These are phyloP conservation scores for Aeminium ludgeri DNA, from an alignment of 495 filamentous ascomycete genomes.

Conservation along the genomic window DNA sequence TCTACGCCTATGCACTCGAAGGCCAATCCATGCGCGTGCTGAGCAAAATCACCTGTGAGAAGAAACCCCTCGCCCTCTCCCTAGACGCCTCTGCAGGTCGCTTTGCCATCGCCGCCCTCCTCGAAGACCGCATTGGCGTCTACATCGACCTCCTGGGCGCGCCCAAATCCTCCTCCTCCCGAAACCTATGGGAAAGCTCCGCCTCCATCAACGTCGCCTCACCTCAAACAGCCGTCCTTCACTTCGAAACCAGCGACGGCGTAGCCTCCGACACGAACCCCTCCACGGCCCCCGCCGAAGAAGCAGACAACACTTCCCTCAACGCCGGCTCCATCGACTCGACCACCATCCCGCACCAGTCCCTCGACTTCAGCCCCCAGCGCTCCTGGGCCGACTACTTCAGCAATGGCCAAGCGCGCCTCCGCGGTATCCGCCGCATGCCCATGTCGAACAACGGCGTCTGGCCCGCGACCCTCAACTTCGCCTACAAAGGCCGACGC, in stretches of 20 bases:
- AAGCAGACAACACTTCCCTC: not conserved
- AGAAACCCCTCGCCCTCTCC: slow-evolving; percentile 40
- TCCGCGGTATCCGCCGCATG: slow-evolving; percentile 4
- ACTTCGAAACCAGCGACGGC: not conserved
- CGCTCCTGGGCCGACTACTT: slow-evolving; percentile 2
- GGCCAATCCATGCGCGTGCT: slow-evolving; percentile 29
- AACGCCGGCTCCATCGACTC: slow-evolving; percentile 1
- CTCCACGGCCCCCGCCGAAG: not conserved
- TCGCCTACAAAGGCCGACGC: not conserved
- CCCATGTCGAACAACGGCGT: not conserved
- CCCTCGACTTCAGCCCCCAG: not conserved
- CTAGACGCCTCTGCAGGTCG: slow-evolving; percentile 44
- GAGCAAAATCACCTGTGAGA: slow-evolving; percentile 32
- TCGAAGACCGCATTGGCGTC: slow-evolving; percentile 46
- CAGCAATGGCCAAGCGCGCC: not conserved
- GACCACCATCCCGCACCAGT: not conserved
- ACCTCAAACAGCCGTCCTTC: not conserved
- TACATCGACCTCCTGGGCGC: slow-evolving; percentile 33
- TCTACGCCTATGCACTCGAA: slow-evolving; percentile 44
- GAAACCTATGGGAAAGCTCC: slow-evolving; percentile 1
- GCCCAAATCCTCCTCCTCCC: not conserved
- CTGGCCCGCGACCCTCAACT: not conserved
- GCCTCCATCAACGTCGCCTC: not conserved
- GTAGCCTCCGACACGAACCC: not conserved
- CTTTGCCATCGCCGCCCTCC: slow-evolving; percentile 43